phyloP scores from a whole-genome alignment of 345 rosid species.

The Heritiera littoralis region DNA sequence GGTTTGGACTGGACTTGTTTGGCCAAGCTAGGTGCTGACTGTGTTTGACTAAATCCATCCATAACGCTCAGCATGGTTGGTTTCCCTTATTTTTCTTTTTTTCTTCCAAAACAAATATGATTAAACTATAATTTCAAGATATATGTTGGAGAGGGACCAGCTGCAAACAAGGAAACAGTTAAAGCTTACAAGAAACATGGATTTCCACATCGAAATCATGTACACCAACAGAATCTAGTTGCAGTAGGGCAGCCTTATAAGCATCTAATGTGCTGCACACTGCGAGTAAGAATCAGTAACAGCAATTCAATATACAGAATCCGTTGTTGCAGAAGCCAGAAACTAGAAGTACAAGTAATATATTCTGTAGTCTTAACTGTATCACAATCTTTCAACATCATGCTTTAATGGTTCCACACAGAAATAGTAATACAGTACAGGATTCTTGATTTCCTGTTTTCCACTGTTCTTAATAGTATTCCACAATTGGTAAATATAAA shows the following conservation, averaged over 20 bases:
- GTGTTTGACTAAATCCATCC: too few relatives aligned
- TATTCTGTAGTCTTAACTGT: neutral
- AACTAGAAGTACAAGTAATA: slow-evolving; percentile 2
- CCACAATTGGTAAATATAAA: neutral
- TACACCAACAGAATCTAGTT: slow-evolving; percentile 5
- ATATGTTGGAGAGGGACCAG: neutral
- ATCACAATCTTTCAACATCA: neutral
- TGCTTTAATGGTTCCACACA: neutral
- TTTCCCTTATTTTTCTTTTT: neutral
- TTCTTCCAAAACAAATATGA: neutral
- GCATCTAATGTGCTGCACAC: slow-evolving; percentile 1
- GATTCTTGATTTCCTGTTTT: neutral
- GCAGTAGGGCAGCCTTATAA: neutral
- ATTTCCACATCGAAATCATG: slow-evolving; percentile 7
- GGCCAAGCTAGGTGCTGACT: too few relatives aligned
- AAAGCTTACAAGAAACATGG: neutral
- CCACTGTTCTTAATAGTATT: neutral
- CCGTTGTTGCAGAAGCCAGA: neutral
- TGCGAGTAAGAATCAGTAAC: slow-evolving; percentile 3
- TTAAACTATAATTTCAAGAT: neutral
- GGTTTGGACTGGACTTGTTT: too few relatives aligned
- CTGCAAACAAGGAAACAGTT: neutral
- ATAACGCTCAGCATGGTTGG: neutral
- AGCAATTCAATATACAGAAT: neutral
- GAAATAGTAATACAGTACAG: neutral